These are phyloP conservation scores for Coriolopsis trogii DNA, from an alignment of 1,284 basidiomycete genomes.

Conservation along the genomic window DNA sequence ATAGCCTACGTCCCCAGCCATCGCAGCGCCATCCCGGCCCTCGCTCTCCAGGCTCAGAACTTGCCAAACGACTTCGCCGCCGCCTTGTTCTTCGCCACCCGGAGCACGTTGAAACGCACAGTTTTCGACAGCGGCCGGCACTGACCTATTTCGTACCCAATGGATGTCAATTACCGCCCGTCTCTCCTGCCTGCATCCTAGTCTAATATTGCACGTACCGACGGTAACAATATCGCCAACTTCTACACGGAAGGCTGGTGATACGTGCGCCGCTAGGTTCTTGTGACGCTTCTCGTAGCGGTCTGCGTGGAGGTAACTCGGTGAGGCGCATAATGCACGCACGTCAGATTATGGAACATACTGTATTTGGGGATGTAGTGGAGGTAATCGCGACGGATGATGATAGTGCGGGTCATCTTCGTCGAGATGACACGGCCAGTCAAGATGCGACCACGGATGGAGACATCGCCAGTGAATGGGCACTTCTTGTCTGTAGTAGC, in stretches of 20 bases:
- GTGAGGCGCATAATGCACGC: slow-evolving; percentile 16
- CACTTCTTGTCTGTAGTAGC: slow-evolving; percentile 92
- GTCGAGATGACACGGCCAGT: slow-evolving; percentile 97
- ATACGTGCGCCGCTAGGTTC: slow-evolving; percentile 97
- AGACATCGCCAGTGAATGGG: slow-evolving; percentile 94
- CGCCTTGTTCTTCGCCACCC: slow-evolving; percentile 90
- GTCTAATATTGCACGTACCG: slow-evolving; percentile 59
- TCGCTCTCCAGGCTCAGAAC: slow-evolving; percentile 62
- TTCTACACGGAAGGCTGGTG: slow-evolving; percentile 98
- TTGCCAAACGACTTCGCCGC: slow-evolving; percentile 90
- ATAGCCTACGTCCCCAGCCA: slow-evolving; percentile 36
- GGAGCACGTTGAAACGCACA: slow-evolving; percentile 97
- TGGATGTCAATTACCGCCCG: no score
- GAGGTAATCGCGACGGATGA: slow-evolving; percentile 98
- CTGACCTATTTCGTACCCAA: slow-evolving; percentile 67
- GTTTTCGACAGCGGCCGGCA: slow-evolving; percentile 99
- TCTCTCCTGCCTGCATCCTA: no score
- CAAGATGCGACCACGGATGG: slow-evolving; percentile 98
- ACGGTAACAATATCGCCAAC: slow-evolving; percentile 94
- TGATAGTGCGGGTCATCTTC: slow-evolving; percentile 99
- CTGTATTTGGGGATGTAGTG: slow-evolving; percentile 99
- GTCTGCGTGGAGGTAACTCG: slow-evolving; percentile 48
- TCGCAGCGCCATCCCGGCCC: slow-evolving; percentile 20
- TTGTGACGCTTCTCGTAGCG: slow-evolving; percentile 98
- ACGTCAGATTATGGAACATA: slow-evolving; percentile 38